Evolutionary conservation across 2,329 filamentous ascomycete species (phyloP), one percentile per base, ranked within the genome.

Genomic region (Xylariaceae sp.): DNA sequence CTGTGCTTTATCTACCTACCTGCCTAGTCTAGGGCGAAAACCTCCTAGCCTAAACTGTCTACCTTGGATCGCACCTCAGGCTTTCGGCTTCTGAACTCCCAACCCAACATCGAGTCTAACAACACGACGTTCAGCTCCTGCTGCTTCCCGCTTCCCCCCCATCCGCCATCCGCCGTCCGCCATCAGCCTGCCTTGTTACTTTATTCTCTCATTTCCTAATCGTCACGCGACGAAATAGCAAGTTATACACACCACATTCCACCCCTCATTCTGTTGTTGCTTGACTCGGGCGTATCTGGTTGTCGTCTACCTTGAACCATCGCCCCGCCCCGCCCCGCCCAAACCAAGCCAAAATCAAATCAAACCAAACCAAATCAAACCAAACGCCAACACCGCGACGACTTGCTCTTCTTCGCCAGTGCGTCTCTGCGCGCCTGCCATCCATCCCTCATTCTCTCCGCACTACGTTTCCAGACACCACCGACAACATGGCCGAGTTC

Each of bases 401-500:
- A 29, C 43, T 45, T 35, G 46, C 34, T 8, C n/a, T 40, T n/a
- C 44, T 27, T 45, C 34, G 48, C 41, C 50, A 29, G 39, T 43
- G 41, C 35, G 47, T 32, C 32, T 35, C 50, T 40, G 26, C 41
- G n/a, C 32, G 41, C n/a, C 45, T 11, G 8, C 12, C 39, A 26
- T 50, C 48, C 43, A 45, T 46, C 49, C 47, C 55, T 50, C 47
- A 12, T 45, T 52, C 34, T 50, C 19, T 47, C 41, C 41, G 19
- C 48, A 37, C 27, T 51, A 31, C 35, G 19, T 19, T 30, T 61
- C 46, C 46, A 52, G 54, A 58, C 51, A 48, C 50, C 51, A 46
- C 52, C 59, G 53, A 71, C 83, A 86, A 71, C 73, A 97, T 99
- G 94, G 94, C 94, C 73, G 94, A 99, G 81, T 99, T 99, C 76